Conservation (phyloP, 2,329 filamentous ascomycete genomes). For the Diaporthe ilicicola region DNA sequence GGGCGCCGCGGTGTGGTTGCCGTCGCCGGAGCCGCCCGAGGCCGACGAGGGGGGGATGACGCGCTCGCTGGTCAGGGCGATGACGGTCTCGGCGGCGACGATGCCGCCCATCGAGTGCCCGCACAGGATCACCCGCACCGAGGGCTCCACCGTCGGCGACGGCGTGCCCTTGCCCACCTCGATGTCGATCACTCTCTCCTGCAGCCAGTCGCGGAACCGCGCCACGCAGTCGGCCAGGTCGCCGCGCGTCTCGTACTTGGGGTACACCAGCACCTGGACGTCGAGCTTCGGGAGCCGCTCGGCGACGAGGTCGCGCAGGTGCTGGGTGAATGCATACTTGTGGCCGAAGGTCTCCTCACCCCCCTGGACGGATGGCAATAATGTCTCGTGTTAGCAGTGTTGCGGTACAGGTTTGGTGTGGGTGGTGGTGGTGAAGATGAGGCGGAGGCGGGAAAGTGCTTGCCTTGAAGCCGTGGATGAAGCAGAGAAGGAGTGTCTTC, state of each 20-base stretch:
- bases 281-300: slow-evolving; percentile 74
- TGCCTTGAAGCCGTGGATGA: slow-evolving; percentile 90
- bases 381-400: slow-evolving; percentile 9
- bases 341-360: slow-evolving; percentile 80
- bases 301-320: slow-evolving; percentile 71
- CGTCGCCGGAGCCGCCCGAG: slow-evolving; percentile 43
- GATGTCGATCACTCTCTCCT: slow-evolving; percentile 92
- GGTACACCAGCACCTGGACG: slow-evolving; percentile 76
- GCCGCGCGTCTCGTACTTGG: slow-evolving; percentile 82
- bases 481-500: slow-evolving; percentile 82
- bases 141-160: slow-evolving; percentile 86
- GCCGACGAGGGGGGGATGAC: slow-evolving; percentile 56
- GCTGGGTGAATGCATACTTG: slow-evolving; percentile 72
- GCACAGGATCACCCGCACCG: slow-evolving; percentile 81
- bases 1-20: slow-evolving; percentile 50
- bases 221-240: slow-evolving; percentile 76
- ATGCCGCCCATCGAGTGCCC: slow-evolving; percentile 96
- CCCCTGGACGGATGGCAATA: slow-evolving; percentile 57
- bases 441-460: slow-evolving; percentile 6
- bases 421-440: not conserved
- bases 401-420: no score
- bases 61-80: slow-evolving; percentile 70
- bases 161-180: slow-evolving; percentile 84
- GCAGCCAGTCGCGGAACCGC: slow-evolving; percentile 82
- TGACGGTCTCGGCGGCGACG: slow-evolving; percentile 87